Evolutionary conservation across 371 early-diverging fungal genomes (phyloP).

Genomic region (Rhizomucor pusillus): DNA sequence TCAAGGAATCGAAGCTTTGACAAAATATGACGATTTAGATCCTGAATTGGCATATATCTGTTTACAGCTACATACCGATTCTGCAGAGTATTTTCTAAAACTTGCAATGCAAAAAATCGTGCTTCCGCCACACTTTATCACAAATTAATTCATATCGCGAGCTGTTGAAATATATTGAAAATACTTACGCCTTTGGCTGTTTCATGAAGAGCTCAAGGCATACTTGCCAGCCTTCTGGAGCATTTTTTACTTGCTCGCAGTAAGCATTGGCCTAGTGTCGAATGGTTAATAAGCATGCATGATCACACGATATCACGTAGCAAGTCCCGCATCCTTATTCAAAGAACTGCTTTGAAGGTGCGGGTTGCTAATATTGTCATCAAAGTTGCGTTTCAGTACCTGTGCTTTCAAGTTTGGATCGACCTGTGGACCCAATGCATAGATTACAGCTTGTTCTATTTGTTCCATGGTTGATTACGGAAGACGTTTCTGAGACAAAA

Average conservation of each 20-base stretch:
- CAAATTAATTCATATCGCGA: too few relatives aligned
- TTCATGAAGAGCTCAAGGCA: conserved; percentile 78
- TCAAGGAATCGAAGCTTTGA: conserved; percentile 54
- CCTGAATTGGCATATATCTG: too few relatives aligned
- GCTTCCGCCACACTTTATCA: conserved; percentile 82
- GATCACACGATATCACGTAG: not conserved
- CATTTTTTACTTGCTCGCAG: conserved; percentile 78
- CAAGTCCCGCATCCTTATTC: too few relatives aligned
- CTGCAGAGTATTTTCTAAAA: conserved; percentile 74
- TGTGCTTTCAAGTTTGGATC: conserved; percentile 70
- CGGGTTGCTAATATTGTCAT: too few relatives aligned
- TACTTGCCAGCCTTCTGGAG: conserved; percentile 84
- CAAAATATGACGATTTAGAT: not conserved
- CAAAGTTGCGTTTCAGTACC: conserved; percentile 34
- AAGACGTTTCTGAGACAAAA: too few relatives aligned
- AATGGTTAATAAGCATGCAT: too few relatives aligned
- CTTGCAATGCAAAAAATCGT: conserved; percentile 84
- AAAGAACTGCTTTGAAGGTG: too few relatives aligned
- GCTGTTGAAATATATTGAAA: not conserved
- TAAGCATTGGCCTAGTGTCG: conserved; percentile 76
- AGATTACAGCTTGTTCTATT: conserved; percentile 83
- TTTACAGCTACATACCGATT: conserved; percentile 42
- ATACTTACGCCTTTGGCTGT: conserved; percentile 68
- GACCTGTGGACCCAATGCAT: conserved; percentile 72
- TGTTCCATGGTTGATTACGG: conserved; percentile 58